Evolutionary conservation across 2,329 filamentous ascomycete genomes (phyloP).

Genomic region (Aciculosporium take): DNA sequence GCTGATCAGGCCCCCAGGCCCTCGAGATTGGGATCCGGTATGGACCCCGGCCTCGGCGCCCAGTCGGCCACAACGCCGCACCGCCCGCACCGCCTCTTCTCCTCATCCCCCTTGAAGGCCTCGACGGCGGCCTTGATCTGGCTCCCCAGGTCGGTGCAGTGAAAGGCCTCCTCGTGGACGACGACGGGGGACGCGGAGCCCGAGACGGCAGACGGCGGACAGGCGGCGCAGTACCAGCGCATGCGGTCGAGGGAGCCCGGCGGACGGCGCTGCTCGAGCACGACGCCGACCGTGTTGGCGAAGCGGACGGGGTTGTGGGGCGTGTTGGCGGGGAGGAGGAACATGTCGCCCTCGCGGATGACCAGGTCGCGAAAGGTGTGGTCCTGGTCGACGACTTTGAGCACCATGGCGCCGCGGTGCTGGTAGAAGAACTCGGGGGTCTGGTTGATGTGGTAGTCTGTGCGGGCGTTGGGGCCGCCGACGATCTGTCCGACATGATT

Average conservation of each 20-base stretch:
- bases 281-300: constrained; percentile 82
- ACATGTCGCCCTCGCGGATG: constrained; percentile 88
- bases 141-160: constrained; percentile 79
- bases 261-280: constrained; percentile 74
- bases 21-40: constrained; percentile 42
- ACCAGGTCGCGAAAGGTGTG: constrained; percentile 62
- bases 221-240: constrained; percentile 77
- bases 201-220: constrained; percentile 23
- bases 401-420: constrained; percentile 80
- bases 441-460: constrained; percentile 95
- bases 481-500: too few species aligned
- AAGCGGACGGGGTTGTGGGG: constrained; percentile 94
- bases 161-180: constrained; percentile 76
- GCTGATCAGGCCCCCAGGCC: too few species aligned
- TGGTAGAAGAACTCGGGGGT: constrained; percentile 99
- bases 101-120: constrained; percentile 53
- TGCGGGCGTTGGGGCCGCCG: constrained; percentile 87
- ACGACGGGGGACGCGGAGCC: constrained; percentile 28
- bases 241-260: constrained; percentile 57
- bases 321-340: constrained; percentile 83
- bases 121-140: constrained; percentile 91
- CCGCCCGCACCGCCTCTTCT: constrained; percentile 57
- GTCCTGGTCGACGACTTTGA: constrained; percentile 70
- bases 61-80: constrained; percentile 68
- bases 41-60: constrained; percentile 46